These are phyloP conservation scores for Fusarium oligoseptatum DNA, from an alignment of 2,329 filamentous ascomycete species.

Conservation along the genomic window DNA sequence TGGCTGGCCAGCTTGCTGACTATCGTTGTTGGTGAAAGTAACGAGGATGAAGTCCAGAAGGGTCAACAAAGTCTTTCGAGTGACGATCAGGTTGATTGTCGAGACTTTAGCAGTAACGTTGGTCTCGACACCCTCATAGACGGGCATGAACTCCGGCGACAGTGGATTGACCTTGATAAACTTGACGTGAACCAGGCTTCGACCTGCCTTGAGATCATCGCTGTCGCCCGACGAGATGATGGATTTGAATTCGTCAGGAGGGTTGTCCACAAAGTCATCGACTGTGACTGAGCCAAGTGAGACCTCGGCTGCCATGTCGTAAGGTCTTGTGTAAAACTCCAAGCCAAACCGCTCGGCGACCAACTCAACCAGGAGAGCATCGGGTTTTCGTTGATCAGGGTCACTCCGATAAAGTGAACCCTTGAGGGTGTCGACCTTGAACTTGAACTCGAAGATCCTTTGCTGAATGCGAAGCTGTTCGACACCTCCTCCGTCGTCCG, in stretches of 20 bases:
- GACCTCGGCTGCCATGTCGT: constrained; percentile 94
- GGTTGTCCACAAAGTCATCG: constrained; percentile 94
- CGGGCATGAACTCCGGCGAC: constrained; percentile 92
- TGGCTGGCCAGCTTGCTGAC: constrained; percentile 48
- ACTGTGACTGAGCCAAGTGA: constrained; percentile 87
- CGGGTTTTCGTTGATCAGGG: constrained; percentile 78
- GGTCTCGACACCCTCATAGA: constrained; percentile 93
- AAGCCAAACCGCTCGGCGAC: constrained; percentile 91
- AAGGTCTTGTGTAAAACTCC: constrained; percentile 88
- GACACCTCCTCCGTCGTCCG: constrained; percentile 67
- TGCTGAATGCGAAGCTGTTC: constrained; percentile 82
- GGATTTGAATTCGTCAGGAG: constrained; percentile 91
- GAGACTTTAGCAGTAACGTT: constrained; percentile 93
- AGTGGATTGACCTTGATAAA: constrained; percentile 90
- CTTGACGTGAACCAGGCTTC: constrained; percentile 89
- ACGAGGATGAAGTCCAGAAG: constrained; percentile 93
- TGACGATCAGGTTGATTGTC: constrained; percentile 96
- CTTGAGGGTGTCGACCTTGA: constrained; percentile 93
- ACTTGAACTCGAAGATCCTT: constrained; percentile 95
- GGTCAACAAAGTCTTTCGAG: constrained; percentile 90
- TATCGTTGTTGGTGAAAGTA: constrained; percentile 80
- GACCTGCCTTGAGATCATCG: constrained; percentile 80
- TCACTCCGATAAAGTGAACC: constrained; percentile 93
- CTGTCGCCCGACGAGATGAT: constrained; percentile 88
- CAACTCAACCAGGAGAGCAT: constrained; percentile 88